Percentiles rank a stretch among this genome's conserved stretches.
phyloP scores from a whole-genome alignment of 78 protist species.

The Tieghemostelium lacteum region DNA sequence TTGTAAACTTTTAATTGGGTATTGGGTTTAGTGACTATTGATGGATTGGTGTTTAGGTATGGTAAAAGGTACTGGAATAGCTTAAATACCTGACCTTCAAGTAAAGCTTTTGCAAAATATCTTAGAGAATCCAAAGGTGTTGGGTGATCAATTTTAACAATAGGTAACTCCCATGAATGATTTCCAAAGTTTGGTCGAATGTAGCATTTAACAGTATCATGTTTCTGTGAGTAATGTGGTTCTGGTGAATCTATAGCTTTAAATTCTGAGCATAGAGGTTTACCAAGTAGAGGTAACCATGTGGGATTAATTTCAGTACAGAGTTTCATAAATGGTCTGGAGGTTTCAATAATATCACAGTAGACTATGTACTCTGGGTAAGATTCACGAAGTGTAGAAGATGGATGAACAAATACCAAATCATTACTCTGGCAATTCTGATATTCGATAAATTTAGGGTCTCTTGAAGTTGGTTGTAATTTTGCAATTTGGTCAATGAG shows the following conservation, averaged over 20 bases:
- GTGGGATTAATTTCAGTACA: slow-evolving; percentile 71
- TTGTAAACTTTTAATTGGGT: slow-evolving; percentile 39
- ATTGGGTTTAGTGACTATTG: slow-evolving; percentile 25
- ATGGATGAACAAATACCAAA: slow-evolving; percentile 48
- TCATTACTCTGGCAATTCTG: not conserved
- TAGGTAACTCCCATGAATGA: slow-evolving; percentile 73
- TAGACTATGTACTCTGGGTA: slow-evolving; percentile 47
- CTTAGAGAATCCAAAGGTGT: not conserved
- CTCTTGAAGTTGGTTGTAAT: not conserved
- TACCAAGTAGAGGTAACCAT: slow-evolving; percentile 70
- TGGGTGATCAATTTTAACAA: slow-evolving; percentile 30
- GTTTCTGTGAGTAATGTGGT: slow-evolving; percentile 55
- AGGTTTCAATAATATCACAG: slow-evolving; percentile 48
- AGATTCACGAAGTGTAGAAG: slow-evolving; percentile 1
- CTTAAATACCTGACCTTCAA: slow-evolving; percentile 43
- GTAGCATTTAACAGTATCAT: slow-evolving; percentile 54
- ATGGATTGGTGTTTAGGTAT: slow-evolving; percentile 19
- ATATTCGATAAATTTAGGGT: slow-evolving; percentile 5
- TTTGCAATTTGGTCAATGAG: slow-evolving; percentile 74
- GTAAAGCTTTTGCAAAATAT: slow-evolving; percentile 57
- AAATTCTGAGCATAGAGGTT: slow-evolving; percentile 53
- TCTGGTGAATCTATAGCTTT: slow-evolving; percentile 68
- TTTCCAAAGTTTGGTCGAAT: slow-evolving; percentile 54
- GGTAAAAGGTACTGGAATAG: slow-evolving; percentile 30
- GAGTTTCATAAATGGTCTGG: slow-evolving; percentile 69